These are phyloP conservation scores for Globisporangium irregulare DNA, from an alignment of 352 stramenopile genomes.

Conservation along the genomic window DNA sequence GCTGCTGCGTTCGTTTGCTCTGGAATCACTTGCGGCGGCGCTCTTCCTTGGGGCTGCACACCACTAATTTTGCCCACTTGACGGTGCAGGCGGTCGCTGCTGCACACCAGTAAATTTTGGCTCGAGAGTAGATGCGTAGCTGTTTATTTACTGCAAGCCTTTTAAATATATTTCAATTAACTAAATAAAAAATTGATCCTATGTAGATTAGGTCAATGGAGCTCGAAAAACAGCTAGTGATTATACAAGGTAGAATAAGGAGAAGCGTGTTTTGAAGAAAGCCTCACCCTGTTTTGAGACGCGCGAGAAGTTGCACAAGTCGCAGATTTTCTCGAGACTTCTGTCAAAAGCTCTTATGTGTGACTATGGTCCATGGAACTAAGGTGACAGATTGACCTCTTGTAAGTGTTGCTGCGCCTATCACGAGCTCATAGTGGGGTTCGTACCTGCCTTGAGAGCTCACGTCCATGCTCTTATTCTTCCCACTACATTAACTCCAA, in stretches of 20 bases:
- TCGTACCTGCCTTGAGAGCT: too few species aligned
- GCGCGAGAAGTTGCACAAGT: not conserved
- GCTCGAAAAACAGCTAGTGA: not conserved
- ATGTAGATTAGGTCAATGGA: not conserved
- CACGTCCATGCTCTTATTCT: too few species aligned
- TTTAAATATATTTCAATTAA: too few species aligned
- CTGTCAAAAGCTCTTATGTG: not conserved
- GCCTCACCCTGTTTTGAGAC: not conserved
- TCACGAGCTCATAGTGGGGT: too few species aligned
- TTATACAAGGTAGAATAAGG: not conserved
- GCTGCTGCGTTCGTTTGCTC: constrained; percentile 5
- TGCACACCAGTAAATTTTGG: too few species aligned
- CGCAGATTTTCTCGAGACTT: not conserved
- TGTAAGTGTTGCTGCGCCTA: too few species aligned
- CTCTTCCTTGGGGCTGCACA: constrained; percentile 12
- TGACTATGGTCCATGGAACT: too few species aligned
- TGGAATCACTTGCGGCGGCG: not conserved
- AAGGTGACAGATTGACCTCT: too few species aligned
- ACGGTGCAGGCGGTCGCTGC: not conserved
- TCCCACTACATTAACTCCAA: too few species aligned
- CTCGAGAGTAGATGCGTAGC: too few species aligned
- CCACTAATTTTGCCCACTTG: constrained; percentile 19
- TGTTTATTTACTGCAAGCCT: too few species aligned
- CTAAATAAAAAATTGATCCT: too few species aligned
- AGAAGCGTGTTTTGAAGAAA: not conserved